Evolutionary conservation across 805 yeast species (phyloP).

Genomic region (Brettanomyces anomalus): DNA sequence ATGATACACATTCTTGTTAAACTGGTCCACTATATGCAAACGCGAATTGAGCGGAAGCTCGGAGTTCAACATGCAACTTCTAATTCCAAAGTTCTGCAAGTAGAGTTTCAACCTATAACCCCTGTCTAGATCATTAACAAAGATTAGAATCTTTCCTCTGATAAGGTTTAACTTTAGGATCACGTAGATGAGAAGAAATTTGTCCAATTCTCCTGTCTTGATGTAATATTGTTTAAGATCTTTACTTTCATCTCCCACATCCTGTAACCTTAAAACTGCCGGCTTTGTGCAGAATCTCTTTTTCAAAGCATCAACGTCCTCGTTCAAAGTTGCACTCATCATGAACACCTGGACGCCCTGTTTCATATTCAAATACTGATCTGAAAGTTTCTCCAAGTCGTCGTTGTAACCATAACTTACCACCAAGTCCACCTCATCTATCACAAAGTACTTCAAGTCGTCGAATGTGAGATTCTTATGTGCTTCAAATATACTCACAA

Average conservation of each 20-base stretch:
- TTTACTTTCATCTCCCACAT: conserved; percentile 40
- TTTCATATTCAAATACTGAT: conserved; percentile 53
- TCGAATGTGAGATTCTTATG: conserved; percentile 38
- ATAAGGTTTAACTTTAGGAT: conserved; percentile 81
- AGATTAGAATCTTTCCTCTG: conserved; percentile 83
- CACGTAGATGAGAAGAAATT: conserved; percentile 82
- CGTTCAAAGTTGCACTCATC: conserved; percentile 94
- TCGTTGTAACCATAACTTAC: conserved; percentile 86
- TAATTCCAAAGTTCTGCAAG: conserved; percentile 89
- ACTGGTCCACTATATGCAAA: conserved; percentile 90
- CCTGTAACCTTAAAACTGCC: conserved; percentile 74
- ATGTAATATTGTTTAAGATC: conserved; percentile 81
- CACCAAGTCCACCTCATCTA: conserved; percentile 92
- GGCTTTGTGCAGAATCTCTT: conserved; percentile 72
- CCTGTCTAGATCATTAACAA: conserved; percentile 91
- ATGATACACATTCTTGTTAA: conserved; percentile 80
- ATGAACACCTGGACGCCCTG: conserved; percentile 78
- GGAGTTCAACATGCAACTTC: conserved; percentile 79
- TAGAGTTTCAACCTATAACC: conserved; percentile 88
- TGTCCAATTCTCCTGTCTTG: conserved; percentile 81
- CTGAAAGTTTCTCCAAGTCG: conserved; percentile 62
- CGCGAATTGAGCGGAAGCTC: conserved; percentile 91
- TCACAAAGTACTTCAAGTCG: conserved; percentile 60
- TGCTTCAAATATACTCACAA: conserved; percentile 46
- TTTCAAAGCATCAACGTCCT: conserved; percentile 74